Evolutionary conservation across 495 filamentous ascomycete species (phyloP), one percentile per base, ranked within the genome.

Genomic region (Oidiodendron maius): DNA sequence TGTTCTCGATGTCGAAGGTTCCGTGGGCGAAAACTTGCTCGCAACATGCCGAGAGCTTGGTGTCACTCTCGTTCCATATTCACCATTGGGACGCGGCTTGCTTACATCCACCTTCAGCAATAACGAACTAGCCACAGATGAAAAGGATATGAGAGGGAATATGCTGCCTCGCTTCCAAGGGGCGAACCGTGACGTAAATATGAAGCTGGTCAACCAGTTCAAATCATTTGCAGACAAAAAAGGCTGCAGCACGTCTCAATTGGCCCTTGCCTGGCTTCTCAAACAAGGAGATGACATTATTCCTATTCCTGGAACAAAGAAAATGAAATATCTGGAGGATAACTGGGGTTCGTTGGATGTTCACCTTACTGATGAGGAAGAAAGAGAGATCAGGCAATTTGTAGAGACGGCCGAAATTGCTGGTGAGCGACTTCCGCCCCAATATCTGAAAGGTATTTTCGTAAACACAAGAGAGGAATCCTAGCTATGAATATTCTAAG

Each of bases 241-340:
- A 57, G 70, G 67, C 0, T 76, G 76, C 52, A 87, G 82, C 9
- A 69, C 81, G 0, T 76, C 77, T 3, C 89, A 95, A 68, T 67
- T 94, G 24, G 89, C 87, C 8, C 65, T 95, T 45, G 77, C 69
- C 20, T 96, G 90, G 89, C 32, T 53, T n/a, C 6, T 34, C 13
- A 40, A 36, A 13, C 42, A 47, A 17, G 42, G 43, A 35, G 67
- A 65, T 25, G 74, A 71, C 3, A 84, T 93, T 53, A 82, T 93
- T 50, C 89, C 89, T 4, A 93, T 95, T 53, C 89, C 87, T 61
- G 64, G 32, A 72, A 82, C 80, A 0, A 78, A 71, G 55, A 70
- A 61, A n/a, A 56, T 74, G 13, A 64, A 71, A 52, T 74, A 75
- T 38, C 53, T 84, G 40, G 74, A 81, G 38, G 74, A 83, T 61